Base-by-base conservation (phyloP, 352 stramenopile genomes). In the Phytopythium helicoides region DNA sequence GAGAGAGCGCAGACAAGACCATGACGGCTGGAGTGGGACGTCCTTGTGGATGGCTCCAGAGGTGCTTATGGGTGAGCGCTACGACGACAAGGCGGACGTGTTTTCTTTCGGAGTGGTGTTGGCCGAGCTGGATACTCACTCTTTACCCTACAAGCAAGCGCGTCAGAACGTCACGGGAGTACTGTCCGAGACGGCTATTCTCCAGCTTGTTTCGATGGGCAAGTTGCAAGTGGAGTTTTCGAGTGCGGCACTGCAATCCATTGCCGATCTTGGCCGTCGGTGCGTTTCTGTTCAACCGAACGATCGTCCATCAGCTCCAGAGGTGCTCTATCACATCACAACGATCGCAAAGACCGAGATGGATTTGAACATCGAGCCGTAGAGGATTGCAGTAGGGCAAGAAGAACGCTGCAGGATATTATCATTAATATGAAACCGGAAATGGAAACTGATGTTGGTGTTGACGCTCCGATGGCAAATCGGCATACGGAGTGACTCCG, bases 21-120 rank as follows among this genome's bases (percentile, higher is more conserved):
- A 72, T 76, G 64, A 80, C 68, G 2, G 65, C 56, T 48, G 68
- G 65, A 14, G 60, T 75, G 65, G 64, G 9, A 77, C 68, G n/a
- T 68, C 52, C 25, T 70, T 73, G n/a, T 76, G 67, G 67, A 76
- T 76, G 63, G 67, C 67, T 2, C 68, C 64, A 3, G 68, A 74
- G 47, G 62, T 79, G 2, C 69, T 79, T 56, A 64, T 76, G 54
- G 64, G 69, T 12, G 63, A 73, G 22, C 44, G 58, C 0, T 74
- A 76, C 41, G 66, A 76, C 14, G 69, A 71, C 35, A 80, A 76
- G 46, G 69, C 66, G 3, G 69, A 80, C 21, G 72, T 76, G 45
- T 80, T 74, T 36, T 76, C 69, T 6, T 76, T 80, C n/a, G 69
- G 69, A 15, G 66, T 76, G 6, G 69, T 80, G 39, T 47, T 80